A percentile compares a stretch with the other conserved stretches of the same genome.
These are phyloP conservation scores for Capronia epimyces DNA, from an alignment of 2,329 filamentous ascomycete genomes.

Conservation along the genomic window DNA sequence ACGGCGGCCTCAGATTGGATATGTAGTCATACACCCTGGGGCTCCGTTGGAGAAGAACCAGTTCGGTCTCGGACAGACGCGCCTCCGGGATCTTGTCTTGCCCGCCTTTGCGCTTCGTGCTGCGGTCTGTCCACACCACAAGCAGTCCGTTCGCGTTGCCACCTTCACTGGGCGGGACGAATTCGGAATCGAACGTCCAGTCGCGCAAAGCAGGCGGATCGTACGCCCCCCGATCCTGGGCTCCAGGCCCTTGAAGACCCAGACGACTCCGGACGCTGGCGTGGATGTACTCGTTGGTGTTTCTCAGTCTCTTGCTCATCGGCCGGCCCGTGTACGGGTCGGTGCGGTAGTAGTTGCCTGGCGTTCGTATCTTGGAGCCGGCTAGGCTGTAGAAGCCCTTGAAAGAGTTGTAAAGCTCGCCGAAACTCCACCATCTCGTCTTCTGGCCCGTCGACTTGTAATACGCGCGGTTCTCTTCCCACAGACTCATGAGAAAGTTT, in stretches of 20 bases:
- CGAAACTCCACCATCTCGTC: conserved; percentile 29
- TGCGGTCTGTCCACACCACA: conserved; percentile 28
- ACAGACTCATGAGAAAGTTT: conserved; percentile 24
- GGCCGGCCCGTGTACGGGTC: conserved; percentile 27
- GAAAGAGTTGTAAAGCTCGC: conserved; percentile 28
- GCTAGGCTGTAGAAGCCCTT: conserved; percentile 27
- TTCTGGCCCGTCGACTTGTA: conserved; percentile 26
- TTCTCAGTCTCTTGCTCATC: conserved; percentile 26
- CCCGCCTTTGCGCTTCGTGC: conserved; percentile 15
- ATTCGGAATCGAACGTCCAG: conserved; percentile 27
- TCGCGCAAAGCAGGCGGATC: conserved; percentile 26
- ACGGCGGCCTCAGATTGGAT: conserved; percentile 13
- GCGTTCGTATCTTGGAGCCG: conserved; percentile 28
- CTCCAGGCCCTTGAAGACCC: conserved; percentile 27
- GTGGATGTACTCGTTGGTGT: conserved; percentile 33
- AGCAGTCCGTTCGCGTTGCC: conserved; percentile 23
- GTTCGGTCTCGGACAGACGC: conserved; percentile 24
- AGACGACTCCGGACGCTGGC: conserved; percentile 28
- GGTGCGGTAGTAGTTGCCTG: conserved; percentile 29
- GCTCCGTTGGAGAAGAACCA: conserved; percentile 24
- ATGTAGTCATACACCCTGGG: conserved; percentile 25
- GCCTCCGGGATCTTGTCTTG: conserved; percentile 29
- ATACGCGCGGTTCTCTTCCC: conserved; percentile 22
- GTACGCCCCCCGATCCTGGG: conserved; percentile 26
- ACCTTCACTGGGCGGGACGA: conserved; percentile 15